phyloP scores from a whole-genome alignment of 345 rosid species.

The Gynandropsis gynandra region DNA sequence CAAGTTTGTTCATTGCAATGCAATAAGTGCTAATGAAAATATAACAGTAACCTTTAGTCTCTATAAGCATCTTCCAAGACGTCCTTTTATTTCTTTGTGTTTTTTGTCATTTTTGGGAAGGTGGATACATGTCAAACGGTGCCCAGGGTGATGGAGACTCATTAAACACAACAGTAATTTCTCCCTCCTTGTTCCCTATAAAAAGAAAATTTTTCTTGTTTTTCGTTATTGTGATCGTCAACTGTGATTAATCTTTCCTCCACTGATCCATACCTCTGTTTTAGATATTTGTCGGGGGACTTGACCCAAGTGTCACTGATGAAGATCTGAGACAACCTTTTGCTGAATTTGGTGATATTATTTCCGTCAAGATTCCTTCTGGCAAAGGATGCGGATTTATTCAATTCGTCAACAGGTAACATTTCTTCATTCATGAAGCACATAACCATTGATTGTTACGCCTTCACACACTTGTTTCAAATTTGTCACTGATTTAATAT shows the following conservation, averaged over 20 bases:
- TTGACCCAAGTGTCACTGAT: conserved; percentile 76
- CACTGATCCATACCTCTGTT: conserved; percentile 23
- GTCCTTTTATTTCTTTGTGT: background rate
- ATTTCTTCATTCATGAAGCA: background rate
- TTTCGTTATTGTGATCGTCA: conserved; percentile 15
- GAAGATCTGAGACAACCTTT: conserved; percentile 86
- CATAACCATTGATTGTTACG: background rate
- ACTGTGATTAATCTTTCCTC: conserved; percentile 6
- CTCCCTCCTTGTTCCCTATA: background rate
- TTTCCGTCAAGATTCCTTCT: conserved; percentile 79
- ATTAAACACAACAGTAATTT: conserved; percentile 73
- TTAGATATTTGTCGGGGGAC: conserved; percentile 97
- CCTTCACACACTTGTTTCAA: background rate
- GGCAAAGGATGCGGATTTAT: conserved; percentile 96
- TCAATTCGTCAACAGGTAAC: conserved; percentile 79
- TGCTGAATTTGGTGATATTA: conserved; percentile 74
- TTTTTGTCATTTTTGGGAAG: conserved; percentile 21
- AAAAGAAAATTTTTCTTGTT: background rate
- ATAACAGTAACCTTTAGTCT: too few species aligned
- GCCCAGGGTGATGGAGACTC: conserved; percentile 57
- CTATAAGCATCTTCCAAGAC: background rate
- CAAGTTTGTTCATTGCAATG: background rate
- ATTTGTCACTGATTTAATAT: background rate
- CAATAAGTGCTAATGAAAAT: background rate
- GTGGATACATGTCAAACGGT: conserved; percentile 66